phyloP scores from a whole-genome alignment of 2,329 filamentous ascomycete species.

The Cercospora sp. region DNA sequence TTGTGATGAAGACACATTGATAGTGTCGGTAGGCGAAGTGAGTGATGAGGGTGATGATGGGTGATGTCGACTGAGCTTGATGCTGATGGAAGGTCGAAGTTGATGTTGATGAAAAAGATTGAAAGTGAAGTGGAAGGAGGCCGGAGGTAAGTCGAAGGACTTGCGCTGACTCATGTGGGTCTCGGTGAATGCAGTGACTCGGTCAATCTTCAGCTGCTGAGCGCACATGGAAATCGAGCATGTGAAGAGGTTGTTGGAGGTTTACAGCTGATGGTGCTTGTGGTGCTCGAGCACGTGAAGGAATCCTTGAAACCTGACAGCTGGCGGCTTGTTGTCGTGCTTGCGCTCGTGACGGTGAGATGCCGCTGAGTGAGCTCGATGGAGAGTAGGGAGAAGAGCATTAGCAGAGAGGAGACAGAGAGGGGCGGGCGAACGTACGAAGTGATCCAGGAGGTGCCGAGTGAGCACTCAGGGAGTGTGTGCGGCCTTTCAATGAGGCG shows the following conservation, averaged over 20 bases:
- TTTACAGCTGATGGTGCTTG: neutral
- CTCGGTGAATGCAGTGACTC: neutral
- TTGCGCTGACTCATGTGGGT: neutral
- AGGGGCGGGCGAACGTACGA: neutral
- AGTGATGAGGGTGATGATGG: neutral
- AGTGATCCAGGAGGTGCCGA: neutral
- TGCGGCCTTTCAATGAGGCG: neutral
- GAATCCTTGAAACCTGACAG: neutral
- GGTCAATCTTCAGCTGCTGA: neutral
- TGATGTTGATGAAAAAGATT: neutral
- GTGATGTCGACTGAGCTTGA: neutral
- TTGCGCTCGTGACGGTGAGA: neutral
- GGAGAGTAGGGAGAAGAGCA: neutral
- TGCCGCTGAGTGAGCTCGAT: neutral
- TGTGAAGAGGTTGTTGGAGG: neutral
- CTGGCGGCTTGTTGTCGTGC: neutral
- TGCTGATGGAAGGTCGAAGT: neutral
- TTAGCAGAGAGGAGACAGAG: too few relatives aligned
- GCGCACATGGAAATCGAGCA: neutral
- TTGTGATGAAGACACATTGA: neutral
- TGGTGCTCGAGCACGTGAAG: neutral
- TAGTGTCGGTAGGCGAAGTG: neutral
- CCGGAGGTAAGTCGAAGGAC: neutral
- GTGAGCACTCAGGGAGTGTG: too few relatives aligned
- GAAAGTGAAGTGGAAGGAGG: neutral